Evolutionary conservation across 2,329 filamentous ascomycete species (phyloP).

Genomic region (Cladosporium cucumerinum): DNA sequence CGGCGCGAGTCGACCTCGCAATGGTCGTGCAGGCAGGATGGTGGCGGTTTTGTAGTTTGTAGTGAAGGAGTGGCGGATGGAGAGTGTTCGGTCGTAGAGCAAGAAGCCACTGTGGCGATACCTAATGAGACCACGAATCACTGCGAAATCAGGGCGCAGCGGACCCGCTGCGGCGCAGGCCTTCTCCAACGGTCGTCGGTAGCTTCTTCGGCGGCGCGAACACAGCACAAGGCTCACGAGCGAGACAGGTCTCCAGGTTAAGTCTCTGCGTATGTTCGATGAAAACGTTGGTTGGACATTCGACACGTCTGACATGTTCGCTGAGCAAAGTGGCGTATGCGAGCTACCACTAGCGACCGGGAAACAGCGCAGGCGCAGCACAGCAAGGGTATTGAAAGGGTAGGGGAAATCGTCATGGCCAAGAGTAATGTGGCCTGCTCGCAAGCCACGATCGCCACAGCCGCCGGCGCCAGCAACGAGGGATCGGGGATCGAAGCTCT

Average conservation of each 20-base stretch:
- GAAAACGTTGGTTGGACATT: not conserved
- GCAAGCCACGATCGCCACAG: slow-evolving; percentile 2
- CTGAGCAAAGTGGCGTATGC: not conserved
- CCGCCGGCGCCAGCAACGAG: not conserved
- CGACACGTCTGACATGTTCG: not conserved
- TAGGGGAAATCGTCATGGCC: not conserved
- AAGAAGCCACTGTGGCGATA: not conserved
- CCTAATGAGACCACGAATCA: not conserved
- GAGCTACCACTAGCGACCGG: not conserved
- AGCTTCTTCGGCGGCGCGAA: not conserved
- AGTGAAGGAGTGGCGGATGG: not conserved
- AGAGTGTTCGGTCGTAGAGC: not conserved
- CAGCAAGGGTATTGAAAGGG: not conserved
- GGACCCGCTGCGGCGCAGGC: slow-evolving; percentile 3
- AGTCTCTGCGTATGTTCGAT: not conserved
- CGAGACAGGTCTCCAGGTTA: not conserved
- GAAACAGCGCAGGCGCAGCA: slow-evolving; percentile 3
- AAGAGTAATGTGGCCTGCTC: not conserved
- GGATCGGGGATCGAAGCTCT: not conserved
- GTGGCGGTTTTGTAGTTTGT: not conserved
- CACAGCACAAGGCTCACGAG: not conserved
- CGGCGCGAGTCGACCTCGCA: not conserved
- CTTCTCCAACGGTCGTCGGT: not conserved
- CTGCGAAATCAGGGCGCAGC: not conserved
- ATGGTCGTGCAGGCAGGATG: not conserved